phyloP scores from a whole-genome alignment of 495 filamentous ascomycete species.

The Choiromyces venosus region DNA sequence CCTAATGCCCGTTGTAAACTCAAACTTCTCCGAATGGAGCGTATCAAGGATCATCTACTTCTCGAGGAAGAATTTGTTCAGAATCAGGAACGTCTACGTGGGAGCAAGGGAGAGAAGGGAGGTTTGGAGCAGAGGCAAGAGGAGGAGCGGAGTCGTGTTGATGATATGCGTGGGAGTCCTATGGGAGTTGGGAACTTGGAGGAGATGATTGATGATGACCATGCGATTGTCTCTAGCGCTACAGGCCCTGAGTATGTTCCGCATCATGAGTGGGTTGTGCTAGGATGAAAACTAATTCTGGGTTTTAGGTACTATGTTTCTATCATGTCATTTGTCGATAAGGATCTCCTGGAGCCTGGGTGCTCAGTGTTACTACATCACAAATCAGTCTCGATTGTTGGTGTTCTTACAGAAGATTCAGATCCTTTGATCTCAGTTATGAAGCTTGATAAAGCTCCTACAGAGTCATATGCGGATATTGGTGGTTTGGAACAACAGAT shows the following conservation, averaged over 20 bases:
- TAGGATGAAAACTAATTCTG: conserved; percentile 11
- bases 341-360: conserved; percentile 93
- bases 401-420: conserved; percentile 92
- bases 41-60: conserved; percentile 93
- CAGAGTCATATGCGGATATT: conserved; percentile 97
- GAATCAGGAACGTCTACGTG: conserved; percentile 92
- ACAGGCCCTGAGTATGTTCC: conserved; percentile 70
- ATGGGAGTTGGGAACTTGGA: conserved; percentile 98
- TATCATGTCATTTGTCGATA: conserved; percentile 99
- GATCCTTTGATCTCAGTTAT: conserved; percentile 96
- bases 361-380: conserved; percentile 94
- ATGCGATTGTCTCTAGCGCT: conserved; percentile 95
- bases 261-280: neutral
- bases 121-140: conserved; percentile 73
- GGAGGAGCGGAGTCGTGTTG: conserved; percentile 90
- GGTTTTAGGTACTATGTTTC: conserved; percentile 76
- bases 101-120: conserved; percentile 76
- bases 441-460: conserved; percentile 99
- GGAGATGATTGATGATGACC: conserved; percentile 99
- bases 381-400: conserved; percentile 96
- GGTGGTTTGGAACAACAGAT: conserved; percentile 93
- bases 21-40: conserved; percentile 93
- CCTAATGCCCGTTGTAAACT: conserved; percentile 97
- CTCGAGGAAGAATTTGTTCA: conserved; percentile 98
- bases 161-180: conserved; percentile 96